Evolutionary conservation across 2,329 filamentous ascomycete species (phyloP).

Genomic region (Diaporthe citrichinensis): DNA sequence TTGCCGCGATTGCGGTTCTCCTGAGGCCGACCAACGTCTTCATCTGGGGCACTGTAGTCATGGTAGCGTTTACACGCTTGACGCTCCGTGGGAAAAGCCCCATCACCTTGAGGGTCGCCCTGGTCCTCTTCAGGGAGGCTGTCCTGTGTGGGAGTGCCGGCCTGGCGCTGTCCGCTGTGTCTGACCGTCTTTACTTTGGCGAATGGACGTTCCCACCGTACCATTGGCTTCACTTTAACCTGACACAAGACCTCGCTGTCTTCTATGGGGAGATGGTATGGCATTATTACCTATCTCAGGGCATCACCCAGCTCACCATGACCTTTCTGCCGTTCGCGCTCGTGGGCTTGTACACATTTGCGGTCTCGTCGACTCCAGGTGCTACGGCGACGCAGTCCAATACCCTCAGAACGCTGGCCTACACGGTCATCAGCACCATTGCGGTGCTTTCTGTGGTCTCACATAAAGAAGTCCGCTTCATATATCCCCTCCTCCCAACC

Average conservation of each 20-base stretch:
- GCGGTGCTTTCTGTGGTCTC: conserved; percentile 81
- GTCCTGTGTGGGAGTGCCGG: conserved; percentile 74
- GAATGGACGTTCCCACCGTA: conserved; percentile 91
- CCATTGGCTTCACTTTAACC: conserved; percentile 91
- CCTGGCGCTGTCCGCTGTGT: conserved; percentile 73
- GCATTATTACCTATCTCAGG: conserved; percentile 95
- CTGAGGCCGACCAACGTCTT: conserved; percentile 91
- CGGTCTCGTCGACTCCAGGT: conserved; percentile 53
- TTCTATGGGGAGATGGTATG: conserved; percentile 93
- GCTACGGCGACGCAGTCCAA: conserved; percentile 54
- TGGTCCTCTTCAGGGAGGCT: conserved; percentile 73
- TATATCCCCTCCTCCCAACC: conserved; percentile 91
- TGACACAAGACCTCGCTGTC: conserved; percentile 86
- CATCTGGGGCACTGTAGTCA: conserved; percentile 81
- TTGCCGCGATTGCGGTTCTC: conserved; percentile 87
- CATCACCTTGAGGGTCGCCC: conserved; percentile 58
- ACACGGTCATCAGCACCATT: conserved; percentile 72
- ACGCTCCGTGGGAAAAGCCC: conserved; percentile 57
- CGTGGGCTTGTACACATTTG: conserved; percentile 71
- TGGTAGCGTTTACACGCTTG: conserved; percentile 57
- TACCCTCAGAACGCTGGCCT: conserved; percentile 68
- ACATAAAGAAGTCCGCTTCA: conserved; percentile 98
- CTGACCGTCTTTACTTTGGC: conserved; percentile 86
- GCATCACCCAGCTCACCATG: conserved; percentile 87
- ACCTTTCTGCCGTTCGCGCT: conserved; percentile 85